These are phyloP conservation scores for Triticum turgidum DNA, from an alignment of 176 grass and related monocot genomes.

Conservation along the genomic window DNA sequence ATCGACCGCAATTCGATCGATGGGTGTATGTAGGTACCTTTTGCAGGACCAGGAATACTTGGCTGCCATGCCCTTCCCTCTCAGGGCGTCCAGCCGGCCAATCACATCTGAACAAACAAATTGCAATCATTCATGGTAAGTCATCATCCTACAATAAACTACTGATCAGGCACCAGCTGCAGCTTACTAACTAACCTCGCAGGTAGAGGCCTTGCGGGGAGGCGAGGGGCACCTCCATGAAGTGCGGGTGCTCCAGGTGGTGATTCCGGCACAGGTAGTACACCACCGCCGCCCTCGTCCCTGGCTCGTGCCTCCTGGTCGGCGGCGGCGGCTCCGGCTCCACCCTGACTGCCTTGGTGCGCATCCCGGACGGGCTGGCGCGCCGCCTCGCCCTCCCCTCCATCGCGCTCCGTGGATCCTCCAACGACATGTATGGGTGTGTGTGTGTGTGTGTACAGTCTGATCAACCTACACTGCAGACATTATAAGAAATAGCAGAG, in stretches of 20 bases:
- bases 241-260: constrained; percentile 86
- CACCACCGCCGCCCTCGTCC: constrained; percentile 55
- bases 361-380: constrained; percentile 38
- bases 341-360: constrained; percentile 37
- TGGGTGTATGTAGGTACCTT: constrained; percentile 39
- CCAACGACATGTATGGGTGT: neutral
- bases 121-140: neutral
- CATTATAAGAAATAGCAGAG: neutral
- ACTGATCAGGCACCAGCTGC: neutral
- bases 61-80: constrained; percentile 71
- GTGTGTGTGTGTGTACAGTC: neutral
- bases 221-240: constrained; percentile 70
- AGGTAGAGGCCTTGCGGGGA: constrained; percentile 65
- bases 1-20: neutral
- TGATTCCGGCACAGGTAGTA: constrained; percentile 81
- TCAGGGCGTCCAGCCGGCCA: constrained; percentile 53
- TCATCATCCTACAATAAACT: neutral
- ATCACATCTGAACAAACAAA: constrained; percentile 55
- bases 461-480: neutral
- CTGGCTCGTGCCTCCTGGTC: constrained; percentile 14
- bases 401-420: constrained; percentile 4
- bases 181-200: constrained; percentile 34
- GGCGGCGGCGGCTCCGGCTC: constrained; percentile 47
- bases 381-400: constrained; percentile 31
- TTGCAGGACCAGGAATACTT: constrained; percentile 98